These are phyloP conservation scores for Wickerhamomyces bisporus DNA, from an alignment of 805 yeast genomes.

Conservation along the genomic window DNA sequence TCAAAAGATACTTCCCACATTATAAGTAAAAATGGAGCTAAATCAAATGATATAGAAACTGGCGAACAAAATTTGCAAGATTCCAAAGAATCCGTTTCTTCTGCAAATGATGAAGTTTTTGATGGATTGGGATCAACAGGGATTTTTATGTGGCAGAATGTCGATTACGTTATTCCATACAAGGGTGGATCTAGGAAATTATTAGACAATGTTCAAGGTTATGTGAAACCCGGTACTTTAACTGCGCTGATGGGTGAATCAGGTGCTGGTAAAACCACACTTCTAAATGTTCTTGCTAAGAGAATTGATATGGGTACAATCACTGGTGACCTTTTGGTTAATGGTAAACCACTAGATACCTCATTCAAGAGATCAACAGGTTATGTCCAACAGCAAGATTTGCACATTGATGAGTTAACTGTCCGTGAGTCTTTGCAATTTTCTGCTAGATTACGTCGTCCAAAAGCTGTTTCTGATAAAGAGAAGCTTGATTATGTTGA, in stretches of 20 bases:
- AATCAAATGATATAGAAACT: conserved; percentile 8
- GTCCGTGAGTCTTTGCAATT: conserved; percentile 1
- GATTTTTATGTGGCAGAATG: conserved; percentile 28
- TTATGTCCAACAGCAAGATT: conserved; percentile 2
- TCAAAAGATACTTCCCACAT: conserved; percentile 7
- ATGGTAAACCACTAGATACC: neutral
- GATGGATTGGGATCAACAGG: conserved; percentile 26
- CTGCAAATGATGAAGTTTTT: conserved; percentile 15
- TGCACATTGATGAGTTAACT: conserved; percentile 1
- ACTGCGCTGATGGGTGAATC: conserved; percentile 71
- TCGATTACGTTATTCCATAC: conserved; percentile 28
- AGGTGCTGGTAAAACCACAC: conserved; percentile 72
- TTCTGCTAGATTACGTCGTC: conserved; percentile 2
- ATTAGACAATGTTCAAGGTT: conserved; percentile 60
- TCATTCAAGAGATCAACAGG: conserved; percentile 1
- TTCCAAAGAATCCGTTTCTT: neutral
- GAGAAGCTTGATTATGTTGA: conserved; percentile 1
- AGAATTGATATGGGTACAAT: conserved; percentile 49
- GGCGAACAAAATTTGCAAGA: conserved; percentile 28
- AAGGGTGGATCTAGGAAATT: conserved; percentile 40
- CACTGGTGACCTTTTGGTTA: conserved; percentile 1
- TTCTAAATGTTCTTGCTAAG: conserved; percentile 54
- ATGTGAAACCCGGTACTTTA: conserved; percentile 73
- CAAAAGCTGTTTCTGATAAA: neutral
- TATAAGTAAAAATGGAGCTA: neutral